These are phyloP conservation scores for Yamadazyma diospyri DNA, from an alignment of 1,139 yeast genomes.

Conservation along the genomic window DNA sequence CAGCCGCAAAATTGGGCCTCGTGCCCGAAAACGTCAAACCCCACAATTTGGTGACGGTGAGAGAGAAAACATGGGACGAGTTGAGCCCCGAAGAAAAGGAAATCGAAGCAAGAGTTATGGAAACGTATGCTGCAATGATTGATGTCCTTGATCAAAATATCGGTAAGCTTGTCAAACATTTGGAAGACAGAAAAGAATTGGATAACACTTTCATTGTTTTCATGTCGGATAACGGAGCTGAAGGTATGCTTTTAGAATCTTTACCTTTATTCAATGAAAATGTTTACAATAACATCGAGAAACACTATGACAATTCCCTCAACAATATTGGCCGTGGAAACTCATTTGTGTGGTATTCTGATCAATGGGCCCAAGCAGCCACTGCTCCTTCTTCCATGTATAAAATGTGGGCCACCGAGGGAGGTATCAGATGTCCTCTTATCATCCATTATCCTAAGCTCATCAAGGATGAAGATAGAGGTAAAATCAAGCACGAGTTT, in stretches of 20 bases:
- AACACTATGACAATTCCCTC: constrained; percentile 31
- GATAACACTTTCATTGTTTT: constrained; percentile 53
- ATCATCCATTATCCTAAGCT: constrained; percentile 40
- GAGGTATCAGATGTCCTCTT: constrained; percentile 55
- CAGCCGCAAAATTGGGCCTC: constrained; percentile 42
- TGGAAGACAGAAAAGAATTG: constrained; percentile 38
- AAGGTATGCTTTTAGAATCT: constrained; percentile 56
- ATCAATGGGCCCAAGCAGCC: constrained; percentile 66
- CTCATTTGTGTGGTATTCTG: constrained; percentile 52
- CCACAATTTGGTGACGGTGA: constrained; percentile 41
- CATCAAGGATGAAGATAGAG: constrained; percentile 19
- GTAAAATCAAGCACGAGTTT: constrained; percentile 33
- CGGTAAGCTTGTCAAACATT: constrained; percentile 41
- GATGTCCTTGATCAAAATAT: constrained; percentile 48
- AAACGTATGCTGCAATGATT: constrained; percentile 61
- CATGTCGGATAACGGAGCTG: constrained; percentile 62
- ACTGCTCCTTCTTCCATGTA: constrained; percentile 54
- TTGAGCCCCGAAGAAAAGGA: constrained; percentile 30
- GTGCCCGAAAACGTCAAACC: constrained; percentile 42
- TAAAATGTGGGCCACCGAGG: constrained; percentile 52
- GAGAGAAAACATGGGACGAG: constrained; percentile 39
- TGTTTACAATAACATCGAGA: constrained; percentile 17
- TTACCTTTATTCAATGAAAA: constrained; percentile 35
- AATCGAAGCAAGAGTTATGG: constrained; percentile 45
- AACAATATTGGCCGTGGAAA: constrained; percentile 48